These are phyloP conservation scores for Cornus kousa DNA, from an alignment of 148 eudicot genomes.

Conservation along the genomic window DNA sequence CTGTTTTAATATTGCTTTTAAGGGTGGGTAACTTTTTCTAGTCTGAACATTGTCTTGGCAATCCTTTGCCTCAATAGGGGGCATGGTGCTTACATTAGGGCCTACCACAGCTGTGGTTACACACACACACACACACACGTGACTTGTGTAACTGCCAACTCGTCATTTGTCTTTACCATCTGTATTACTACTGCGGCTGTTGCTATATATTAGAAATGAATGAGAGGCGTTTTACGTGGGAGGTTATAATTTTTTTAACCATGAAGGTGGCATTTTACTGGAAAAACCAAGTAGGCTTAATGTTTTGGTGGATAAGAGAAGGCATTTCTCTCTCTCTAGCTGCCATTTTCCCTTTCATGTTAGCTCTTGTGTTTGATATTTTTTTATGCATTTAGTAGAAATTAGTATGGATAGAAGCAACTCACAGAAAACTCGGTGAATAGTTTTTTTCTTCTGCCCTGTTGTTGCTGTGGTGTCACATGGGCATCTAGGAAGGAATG, in stretches of 20 bases:
- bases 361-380: not conserved
- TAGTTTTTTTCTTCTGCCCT: not conserved
- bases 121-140: no score
- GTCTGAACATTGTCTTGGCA: not conserved
- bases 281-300: not conserved
- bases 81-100: not conserved
- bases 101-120: not conserved
- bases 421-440: not conserved
- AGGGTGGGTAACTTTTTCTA: not conserved
- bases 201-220: no score
- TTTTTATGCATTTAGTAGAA: not conserved
- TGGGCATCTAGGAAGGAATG: slow-evolving; percentile 8
- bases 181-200: no score
- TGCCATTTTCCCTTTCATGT: not conserved
- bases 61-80: not conserved
- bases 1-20: not conserved
- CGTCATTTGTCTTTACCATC: no score
- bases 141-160: no score
- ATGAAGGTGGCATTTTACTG: no score
- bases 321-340: not conserved
- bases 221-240: no score
- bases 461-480: not conserved
- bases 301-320: not conserved
- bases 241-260: no score
- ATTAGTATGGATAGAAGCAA: not conserved